Evolutionary conservation across 495 filamentous ascomycete species (phyloP).

Genomic region (Annulohypoxylon moriforme): DNA sequence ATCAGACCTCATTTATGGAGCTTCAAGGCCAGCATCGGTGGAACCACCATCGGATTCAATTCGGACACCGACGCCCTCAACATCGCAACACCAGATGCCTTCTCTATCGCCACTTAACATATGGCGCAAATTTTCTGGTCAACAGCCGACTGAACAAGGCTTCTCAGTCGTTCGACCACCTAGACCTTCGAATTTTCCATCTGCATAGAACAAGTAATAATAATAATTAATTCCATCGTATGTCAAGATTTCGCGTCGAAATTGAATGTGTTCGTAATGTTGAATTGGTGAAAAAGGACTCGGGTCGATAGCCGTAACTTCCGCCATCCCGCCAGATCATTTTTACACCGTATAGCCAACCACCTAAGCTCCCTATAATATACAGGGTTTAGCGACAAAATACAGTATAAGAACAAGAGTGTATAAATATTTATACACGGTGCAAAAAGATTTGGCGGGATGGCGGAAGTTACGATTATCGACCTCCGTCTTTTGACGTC

Average conservation of each 20-base stretch:
- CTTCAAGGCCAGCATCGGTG: neutral
- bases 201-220: neutral
- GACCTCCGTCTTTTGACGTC: too few species aligned
- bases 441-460: too few species aligned
- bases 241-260: neutral
- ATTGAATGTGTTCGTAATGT: neutral
- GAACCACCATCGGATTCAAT: neutral
- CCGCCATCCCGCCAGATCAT: too few species aligned
- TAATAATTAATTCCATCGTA: neutral
- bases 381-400: too few species aligned
- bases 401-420: too few species aligned
- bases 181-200: neutral
- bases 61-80: neutral
- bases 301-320: too few species aligned
- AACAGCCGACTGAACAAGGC: neutral
- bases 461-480: too few species aligned
- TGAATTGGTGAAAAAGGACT: neutral
- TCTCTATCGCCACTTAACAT: neutral
- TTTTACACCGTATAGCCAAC: too few species aligned
- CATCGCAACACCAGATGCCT: neutral
- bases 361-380: too few species aligned
- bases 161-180: neutral
- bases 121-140: neutral
- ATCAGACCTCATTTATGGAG: slow-evolving; percentile 31
- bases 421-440: too few species aligned